phyloP scores from a whole-genome alignment of 2,329 filamentous ascomycete genomes.

The Scolecobasidium constrictum region DNA sequence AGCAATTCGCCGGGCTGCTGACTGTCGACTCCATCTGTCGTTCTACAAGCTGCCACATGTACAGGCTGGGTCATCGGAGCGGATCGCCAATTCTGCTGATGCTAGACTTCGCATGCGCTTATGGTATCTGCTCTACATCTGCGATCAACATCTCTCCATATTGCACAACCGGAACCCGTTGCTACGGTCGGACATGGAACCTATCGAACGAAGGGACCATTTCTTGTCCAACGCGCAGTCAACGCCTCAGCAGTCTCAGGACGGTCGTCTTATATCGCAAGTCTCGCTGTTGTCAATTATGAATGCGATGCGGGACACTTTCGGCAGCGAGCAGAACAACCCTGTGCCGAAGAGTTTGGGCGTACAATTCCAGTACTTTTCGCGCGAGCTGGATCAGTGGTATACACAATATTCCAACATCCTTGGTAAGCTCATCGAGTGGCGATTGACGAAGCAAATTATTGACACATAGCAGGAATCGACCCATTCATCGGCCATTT shows the following conservation, averaged over 20 bases:
- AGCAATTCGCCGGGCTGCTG: not conserved
- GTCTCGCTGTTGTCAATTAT: slow-evolving; percentile 41
- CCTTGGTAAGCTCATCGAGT: slow-evolving; percentile 27
- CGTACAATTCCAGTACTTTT: slow-evolving; percentile 35
- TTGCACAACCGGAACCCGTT: slow-evolving; percentile 49
- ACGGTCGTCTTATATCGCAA: not conserved
- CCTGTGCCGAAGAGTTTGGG: slow-evolving; percentile 40
- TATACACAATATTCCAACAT: slow-evolving; percentile 37
- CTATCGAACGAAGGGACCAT: slow-evolving; percentile 47
- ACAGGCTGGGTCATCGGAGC: not conserved
- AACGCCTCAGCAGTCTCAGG: not conserved
- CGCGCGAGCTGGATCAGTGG: slow-evolving; percentile 38
- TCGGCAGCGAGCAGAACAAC: slow-evolving; percentile 45
- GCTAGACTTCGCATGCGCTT: not conserved
- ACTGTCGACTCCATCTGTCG: slow-evolving; percentile 12
- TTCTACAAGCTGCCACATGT: not conserved
- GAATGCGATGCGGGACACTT: slow-evolving; percentile 42
- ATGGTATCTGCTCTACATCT: slow-evolving; percentile 45
- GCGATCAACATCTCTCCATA: slow-evolving; percentile 55
- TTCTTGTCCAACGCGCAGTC: not conserved
- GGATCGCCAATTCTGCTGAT: not conserved
- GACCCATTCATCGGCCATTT: slow-evolving; percentile 38
- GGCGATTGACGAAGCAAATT: not conserved
- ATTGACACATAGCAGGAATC: slow-evolving; percentile 23
- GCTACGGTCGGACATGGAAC: slow-evolving; percentile 43